These are phyloP conservation scores for Cryptosporidium andersoni DNA, from an alignment of 169 alveolate genomes.

Conservation along the genomic window DNA sequence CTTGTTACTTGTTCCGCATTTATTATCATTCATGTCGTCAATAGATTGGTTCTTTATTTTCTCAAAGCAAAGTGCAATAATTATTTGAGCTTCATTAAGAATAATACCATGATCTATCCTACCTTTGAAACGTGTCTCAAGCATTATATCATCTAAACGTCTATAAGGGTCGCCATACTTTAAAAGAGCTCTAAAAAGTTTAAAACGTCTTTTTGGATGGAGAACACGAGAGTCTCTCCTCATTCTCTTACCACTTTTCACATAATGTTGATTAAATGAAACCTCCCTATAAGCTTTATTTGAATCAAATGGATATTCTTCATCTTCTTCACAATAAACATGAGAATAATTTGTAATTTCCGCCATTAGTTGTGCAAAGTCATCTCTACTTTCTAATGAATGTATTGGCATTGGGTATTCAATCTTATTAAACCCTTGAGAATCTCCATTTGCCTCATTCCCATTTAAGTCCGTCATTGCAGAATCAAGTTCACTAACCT, in stretches of 20 bases:
- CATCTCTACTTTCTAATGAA: conserved; percentile 29
- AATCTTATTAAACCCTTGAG: background rate
- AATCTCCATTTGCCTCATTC: background rate
- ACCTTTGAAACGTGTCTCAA: conserved; percentile 80
- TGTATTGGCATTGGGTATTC: conserved; percentile 53
- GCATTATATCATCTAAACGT: conserved; percentile 82
- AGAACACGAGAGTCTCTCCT: conserved; percentile 52
- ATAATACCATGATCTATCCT: conserved; percentile 79
- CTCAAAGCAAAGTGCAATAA: conserved; percentile 45
- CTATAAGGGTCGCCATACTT: conserved; percentile 85
- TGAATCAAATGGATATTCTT: conserved; percentile 32
- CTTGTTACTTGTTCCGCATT: background rate
- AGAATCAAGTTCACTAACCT: background rate
- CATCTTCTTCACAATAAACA: conserved; percentile 12
- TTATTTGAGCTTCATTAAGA: conserved; percentile 77
- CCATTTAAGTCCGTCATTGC: background rate
- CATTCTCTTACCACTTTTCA: conserved; percentile 35
- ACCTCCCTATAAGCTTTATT: conserved; percentile 17
- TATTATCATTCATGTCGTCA: background rate
- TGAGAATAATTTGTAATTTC: conserved; percentile 22
- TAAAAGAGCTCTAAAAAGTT: conserved; percentile 80
- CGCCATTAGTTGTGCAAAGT: conserved; percentile 36
- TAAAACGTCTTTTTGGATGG: conserved; percentile 79
- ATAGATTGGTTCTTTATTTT: conserved; percentile 5
- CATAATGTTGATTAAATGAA: conserved; percentile 10